These are phyloP conservation scores for Coemansia sp. DNA, from an alignment of 192 early-diverging fungal species.

Conservation along the genomic window DNA sequence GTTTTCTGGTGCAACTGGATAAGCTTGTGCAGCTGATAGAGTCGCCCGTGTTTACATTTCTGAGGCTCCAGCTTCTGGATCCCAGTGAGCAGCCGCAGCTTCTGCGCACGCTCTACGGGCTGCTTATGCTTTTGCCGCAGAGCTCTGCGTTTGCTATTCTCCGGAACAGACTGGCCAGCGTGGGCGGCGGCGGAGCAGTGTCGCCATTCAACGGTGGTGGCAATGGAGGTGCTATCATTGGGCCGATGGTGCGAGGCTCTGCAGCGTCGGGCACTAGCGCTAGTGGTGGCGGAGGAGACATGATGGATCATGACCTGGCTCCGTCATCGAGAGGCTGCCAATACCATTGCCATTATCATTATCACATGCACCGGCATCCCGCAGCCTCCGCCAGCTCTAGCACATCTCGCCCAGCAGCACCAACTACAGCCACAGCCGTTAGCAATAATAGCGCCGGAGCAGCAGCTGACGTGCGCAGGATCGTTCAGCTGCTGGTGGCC, in stretches of 20 bases:
- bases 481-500: constrained; percentile 3
- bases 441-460: background rate
- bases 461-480: constrained; percentile 1
- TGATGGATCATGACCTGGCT: background rate
- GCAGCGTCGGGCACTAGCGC: background rate
- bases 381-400: background rate
- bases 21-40: constrained; percentile 98
- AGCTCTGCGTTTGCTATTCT: constrained; percentile 94
- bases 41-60: constrained; percentile 94
- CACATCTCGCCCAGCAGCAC: background rate
- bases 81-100: constrained; percentile 87
- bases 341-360: constrained; percentile 33
- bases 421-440: too few species aligned
- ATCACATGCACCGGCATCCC: constrained; percentile 17
- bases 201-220: background rate
- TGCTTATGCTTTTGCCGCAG: constrained; percentile 97
- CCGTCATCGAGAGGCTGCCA: constrained; percentile 6
- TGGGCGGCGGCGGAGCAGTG: constrained; percentile 31
- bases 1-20: constrained; percentile 92
- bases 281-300: background rate
- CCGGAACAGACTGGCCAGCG: constrained; percentile 87
- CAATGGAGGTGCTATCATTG: too few species aligned
- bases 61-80: constrained; percentile 92
- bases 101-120: constrained; percentile 90
- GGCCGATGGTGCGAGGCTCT: background rate